Evolutionary conservation across 163 green algal species (phyloP), one percentile per base, ranked within the genome.

Genomic region (Chloromonas sp.): DNA sequence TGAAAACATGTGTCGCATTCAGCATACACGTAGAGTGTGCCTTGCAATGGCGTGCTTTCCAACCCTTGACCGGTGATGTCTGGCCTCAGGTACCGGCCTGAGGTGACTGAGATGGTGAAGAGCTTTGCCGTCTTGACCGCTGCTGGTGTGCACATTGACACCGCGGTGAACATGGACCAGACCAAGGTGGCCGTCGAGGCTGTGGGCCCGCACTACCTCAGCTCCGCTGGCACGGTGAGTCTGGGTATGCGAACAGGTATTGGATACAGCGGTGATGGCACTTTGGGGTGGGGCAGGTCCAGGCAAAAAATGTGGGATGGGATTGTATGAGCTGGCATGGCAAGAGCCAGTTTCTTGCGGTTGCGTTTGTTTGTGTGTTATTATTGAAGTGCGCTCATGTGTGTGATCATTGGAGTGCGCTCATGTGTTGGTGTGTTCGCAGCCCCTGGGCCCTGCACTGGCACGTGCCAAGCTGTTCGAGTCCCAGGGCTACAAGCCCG

Each of bases 1-100:
- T 36, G 36, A 36, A 36, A 36, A 36, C 36, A 36, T 36, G 36
- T 36, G 36, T 36, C 36, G 36, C 36, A 36, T 36, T 36, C 36
- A 36, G 36, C 36, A 36, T 36, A 36, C 36, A 36, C 36, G 36
- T 36, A 36, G 36, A 36, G 36, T 36, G 36, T 36, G 36, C 36
- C 36, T 36, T 36, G 36, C 36, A 36, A 36, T 36, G 36, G 36
- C 36, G 36, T 36, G 36, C 36, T 36, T 36, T 36, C 36, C 36
- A 36, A 36, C 36, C 36, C 36, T 71, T 8, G 3, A 61, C 61
- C n/a, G 1, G 60, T 62, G 15, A 60, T 82, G 78, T 62, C 11
- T 84, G 15, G 2, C 11, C 61, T 60, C 83, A 92, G 90, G 81
- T 91, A 93, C 89, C 90, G 90, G 60, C 90, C 90, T 13, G 89